phyloP scores from a whole-genome alignment of 2,329 filamentous ascomycete species.

The Grosmannia penicillata region DNA sequence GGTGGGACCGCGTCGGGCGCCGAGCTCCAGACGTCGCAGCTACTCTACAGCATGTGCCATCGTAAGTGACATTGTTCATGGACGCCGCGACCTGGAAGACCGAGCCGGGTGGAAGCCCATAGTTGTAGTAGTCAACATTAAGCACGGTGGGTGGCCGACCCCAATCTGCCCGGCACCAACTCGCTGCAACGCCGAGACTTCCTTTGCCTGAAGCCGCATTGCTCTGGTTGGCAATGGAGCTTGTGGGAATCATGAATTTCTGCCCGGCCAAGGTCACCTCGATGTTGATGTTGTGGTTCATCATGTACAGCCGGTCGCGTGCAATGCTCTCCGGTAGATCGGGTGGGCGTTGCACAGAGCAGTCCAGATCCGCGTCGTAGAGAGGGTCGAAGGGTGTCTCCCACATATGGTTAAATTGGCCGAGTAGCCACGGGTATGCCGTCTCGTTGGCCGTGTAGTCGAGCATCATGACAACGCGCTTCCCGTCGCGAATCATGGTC shows the following conservation, averaged over 20 bases:
- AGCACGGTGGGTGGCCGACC: slow-evolving; percentile 59
- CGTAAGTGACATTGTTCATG: slow-evolving; percentile 61
- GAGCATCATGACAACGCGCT: slow-evolving; percentile 67
- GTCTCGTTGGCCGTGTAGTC: slow-evolving; percentile 75
- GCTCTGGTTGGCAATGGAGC: slow-evolving; percentile 53
- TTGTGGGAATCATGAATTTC: slow-evolving; percentile 56
- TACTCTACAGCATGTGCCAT: slow-evolving; percentile 13
- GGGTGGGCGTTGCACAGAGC: slow-evolving; percentile 63
- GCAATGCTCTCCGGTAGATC: slow-evolving; percentile 38
- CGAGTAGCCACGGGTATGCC: slow-evolving; percentile 67
- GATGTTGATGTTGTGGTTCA: slow-evolving; percentile 85
- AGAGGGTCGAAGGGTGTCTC: slow-evolving; percentile 72
- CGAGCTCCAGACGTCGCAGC: too few species aligned
- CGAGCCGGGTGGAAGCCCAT: slow-evolving; percentile 48
- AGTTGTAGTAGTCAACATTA: slow-evolving; percentile 77
- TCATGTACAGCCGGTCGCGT: slow-evolving; percentile 56
- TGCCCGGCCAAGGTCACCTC: slow-evolving; percentile 53
- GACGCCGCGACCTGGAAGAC: slow-evolving; percentile 61
- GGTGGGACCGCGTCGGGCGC: too few species aligned
- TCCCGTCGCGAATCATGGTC: slow-evolving; percentile 55
- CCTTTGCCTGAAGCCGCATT: slow-evolving; percentile 53
- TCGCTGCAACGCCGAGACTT: slow-evolving; percentile 48
- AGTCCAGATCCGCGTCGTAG: slow-evolving; percentile 48
- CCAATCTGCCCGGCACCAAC: slow-evolving; percentile 50
- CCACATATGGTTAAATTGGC: slow-evolving; percentile 81